Base-by-base conservation (phyloP, 305 asterid genomes). In the Fraxinus floribunda region DNA sequence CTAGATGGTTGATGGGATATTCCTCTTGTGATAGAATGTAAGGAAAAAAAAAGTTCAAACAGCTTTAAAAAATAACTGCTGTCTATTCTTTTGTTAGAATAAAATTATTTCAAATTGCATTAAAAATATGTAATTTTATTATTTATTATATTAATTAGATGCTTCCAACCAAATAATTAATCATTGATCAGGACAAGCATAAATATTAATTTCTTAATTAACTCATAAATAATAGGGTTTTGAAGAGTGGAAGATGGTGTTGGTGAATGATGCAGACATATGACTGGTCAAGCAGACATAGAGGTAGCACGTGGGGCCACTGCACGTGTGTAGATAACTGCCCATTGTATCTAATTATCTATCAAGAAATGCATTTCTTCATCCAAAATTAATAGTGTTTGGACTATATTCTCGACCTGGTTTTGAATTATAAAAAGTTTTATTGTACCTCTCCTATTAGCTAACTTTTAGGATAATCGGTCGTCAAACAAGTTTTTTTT, bases 221-320 rank as follows among this genome's bases (percentile, higher is more conserved):
- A 15, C 24, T 18, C 29, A 18, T 20, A 36, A 49, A 41, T 16
- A 76, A 64, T 78, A 75, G 76, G 77, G 77, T 30, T 66, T 86
- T 41, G 68, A 62, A 73, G 68, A 73, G 9, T 22, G 3, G 6
- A 74, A 32, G 22, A 60, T 74, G 79, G 83, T 84, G 91, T 87
- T 86, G 89, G 89, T 79, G 84, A 82, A 84, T 80, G 92, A 88
- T 82, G 84, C 82, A 41, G 92, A 89, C 90, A 79, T 86, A 36
- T 49, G 83, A 82, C 70, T 79, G 85, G 89, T 90, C 91, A 86
- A 88, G 85, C 91, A 83, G 91, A 90, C 93, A 90, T 5, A 29
- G 52, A 74, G 81, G 85, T 85, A 77, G 87, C 89, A 88, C 88
- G 87, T 90, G 88, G 93, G 93, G 5, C 91, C 89, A 16, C 64